A percentile compares a stretch with the other conserved stretches of the same genome.
phyloP scores from a whole-genome alignment of 2,329 filamentous ascomycete species.

The Arthroderma sp. region DNA sequence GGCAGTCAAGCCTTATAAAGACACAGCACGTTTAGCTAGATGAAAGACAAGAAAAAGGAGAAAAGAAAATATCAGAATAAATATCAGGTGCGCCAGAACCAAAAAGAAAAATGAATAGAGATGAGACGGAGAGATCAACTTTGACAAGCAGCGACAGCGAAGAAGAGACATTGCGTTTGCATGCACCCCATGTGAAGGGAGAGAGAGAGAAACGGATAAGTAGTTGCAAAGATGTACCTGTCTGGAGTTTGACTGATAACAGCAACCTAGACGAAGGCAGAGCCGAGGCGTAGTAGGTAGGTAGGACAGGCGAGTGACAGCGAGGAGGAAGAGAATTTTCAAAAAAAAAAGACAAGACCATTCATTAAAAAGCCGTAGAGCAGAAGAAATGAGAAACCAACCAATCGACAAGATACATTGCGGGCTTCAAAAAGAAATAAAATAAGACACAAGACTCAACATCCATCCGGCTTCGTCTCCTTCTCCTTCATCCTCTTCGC shows the following conservation, averaged over 20 bases:
- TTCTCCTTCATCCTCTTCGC: too few relatives aligned
- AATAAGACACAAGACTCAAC: too few relatives aligned
- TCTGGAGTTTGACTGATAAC: neutral
- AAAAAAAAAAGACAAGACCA: slow-evolving; percentile 1
- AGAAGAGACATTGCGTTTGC: neutral
- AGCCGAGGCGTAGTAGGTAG: neutral
- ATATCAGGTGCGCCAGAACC: neutral
- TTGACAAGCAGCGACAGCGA: neutral
- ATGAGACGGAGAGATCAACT: slow-evolving; percentile 4
- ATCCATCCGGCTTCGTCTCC: too few relatives aligned
- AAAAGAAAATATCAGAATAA: too few relatives aligned
- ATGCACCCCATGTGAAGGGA: neutral
- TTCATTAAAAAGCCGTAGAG: slow-evolving; percentile 3
- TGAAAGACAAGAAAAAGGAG: too few relatives aligned
- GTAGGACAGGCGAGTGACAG: slow-evolving; percentile 2
- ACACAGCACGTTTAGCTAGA: too few relatives aligned
- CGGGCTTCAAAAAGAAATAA: neutral
- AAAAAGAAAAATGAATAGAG: slow-evolving; percentile 3
- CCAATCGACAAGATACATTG: slow-evolving; percentile 5
- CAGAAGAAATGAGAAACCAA: slow-evolving; percentile 4
- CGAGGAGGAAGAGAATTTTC: slow-evolving; percentile 2
- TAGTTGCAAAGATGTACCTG: neutral
- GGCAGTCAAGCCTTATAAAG: too few relatives aligned
- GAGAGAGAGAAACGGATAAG: neutral
- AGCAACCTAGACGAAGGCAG: too few relatives aligned